Base-by-base conservation (phyloP, 768 basidiomycete genomes). In the Boletus coccyginus region DNA sequence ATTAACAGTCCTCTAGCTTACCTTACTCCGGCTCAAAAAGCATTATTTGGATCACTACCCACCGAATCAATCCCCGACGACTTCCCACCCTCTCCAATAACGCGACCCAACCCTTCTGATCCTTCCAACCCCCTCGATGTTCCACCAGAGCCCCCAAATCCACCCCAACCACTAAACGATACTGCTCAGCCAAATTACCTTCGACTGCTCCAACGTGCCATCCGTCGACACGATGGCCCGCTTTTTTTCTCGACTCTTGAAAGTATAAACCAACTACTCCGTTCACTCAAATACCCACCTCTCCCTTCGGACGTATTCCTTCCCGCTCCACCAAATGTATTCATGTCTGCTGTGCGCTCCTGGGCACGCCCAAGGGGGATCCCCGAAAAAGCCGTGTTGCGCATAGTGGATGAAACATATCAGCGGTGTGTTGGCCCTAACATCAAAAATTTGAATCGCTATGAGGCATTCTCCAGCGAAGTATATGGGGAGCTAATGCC, bases 401-500 rank as follows among this genome's bases (percentile, higher is more conserved):
- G 88, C 41, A 81, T 96, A 46, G 78, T 90, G 50, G 93, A 94
- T 43, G 94, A 98, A 75, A 90, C 87, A 38, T 98, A 99, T 66
- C 93, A 98, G 66, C 84, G 97, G 29, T 84, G 86, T 17, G 94
- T 98, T 1, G 95, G 95, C 7, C 97, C 97, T 0, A 84, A 90
- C 63, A 84, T 94, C n/a, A 82, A 84, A 50, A 81, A 80, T 54
- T 79, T 98, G 52, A 86, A 81, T 65, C 83, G 86, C 62, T 95
- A 98, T 70, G 82, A 84, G 64, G 84, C 91, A 32, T 86, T 95
- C 76, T 86, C 90, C 52, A 87, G 87, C 65, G 87, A 87, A 50
- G 91, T 90, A 29, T 98, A 94, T 65, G 96, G 90, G 57, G 95
- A 97, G 68, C 82, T 94, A 48, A 87, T 88, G 84, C 92, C 90